Base-by-base conservation (phyloP, 148 eudicot genomes). In the Amaranthus palmeri region DNA sequence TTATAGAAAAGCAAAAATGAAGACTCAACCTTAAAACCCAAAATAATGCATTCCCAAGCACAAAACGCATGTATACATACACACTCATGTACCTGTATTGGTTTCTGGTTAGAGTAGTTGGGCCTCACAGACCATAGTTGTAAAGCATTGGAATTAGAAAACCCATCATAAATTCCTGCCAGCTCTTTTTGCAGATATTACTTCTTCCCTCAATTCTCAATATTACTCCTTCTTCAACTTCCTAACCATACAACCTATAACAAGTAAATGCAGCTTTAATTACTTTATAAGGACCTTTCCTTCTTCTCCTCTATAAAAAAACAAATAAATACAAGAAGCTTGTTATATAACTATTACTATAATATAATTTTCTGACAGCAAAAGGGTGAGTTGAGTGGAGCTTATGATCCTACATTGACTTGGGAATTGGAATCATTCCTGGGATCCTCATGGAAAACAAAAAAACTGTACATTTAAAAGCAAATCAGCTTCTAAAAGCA, bases 101-200 rank as follows among this genome's bases (percentile, higher is more conserved):
- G 50, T 49, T 25, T 54, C 45, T 58, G 45, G 50, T 49, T 25
- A 49, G 77, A 74, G 81, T 79, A 79, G 81, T 79, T 79, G 74
- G 36, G 74, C 78, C 77, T 70, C 74, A 57, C 81, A 79, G 65
- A 74, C 65, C 74, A 57, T 78, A 79, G 65, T 79, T 42, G 58
- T 67, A 67, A 25, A 52, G 70, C 54, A 49, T 67, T 69, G 72
- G 73, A 36, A 72, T 61, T 53, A 43, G 42, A 53, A 73, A 63
- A 17, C 61, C 52, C 78, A 45, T 64, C 82, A 79, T 79, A 65
- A 79, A 79, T 79, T 65, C 54, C 55, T 71, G 78, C 78, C 78
- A 75, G 62, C 76, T 71, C 71, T 51, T 12, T 71, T 53, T 10
- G 61, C 8, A 18, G 46, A 6, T 58, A 77, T 60, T 12, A 68